Evolutionary conservation across 768 basidiomycete species (phyloP).

Genomic region (Calocybe indica): DNA sequence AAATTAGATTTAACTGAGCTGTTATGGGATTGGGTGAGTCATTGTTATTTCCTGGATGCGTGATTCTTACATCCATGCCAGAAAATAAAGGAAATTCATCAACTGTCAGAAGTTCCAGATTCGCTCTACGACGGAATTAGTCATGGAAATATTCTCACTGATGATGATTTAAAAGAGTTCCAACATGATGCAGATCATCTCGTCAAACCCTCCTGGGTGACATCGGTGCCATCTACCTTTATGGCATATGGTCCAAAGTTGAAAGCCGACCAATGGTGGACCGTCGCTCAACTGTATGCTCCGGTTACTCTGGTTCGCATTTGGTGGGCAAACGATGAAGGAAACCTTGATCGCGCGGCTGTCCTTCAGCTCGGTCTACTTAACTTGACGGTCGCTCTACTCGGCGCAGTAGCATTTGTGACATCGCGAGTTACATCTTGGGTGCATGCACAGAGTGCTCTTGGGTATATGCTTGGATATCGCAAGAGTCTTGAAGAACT

Average conservation of each 20-base stretch:
- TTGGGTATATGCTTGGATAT: slow-evolving; percentile 24
- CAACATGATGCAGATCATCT: slow-evolving; percentile 15
- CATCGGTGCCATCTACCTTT: slow-evolving; percentile 15
- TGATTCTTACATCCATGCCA: no score
- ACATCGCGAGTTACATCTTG: slow-evolving; percentile 15
- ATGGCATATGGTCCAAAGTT: slow-evolving; percentile 19
- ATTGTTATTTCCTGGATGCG: no score
- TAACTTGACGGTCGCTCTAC: slow-evolving; percentile 19
- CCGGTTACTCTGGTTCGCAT: slow-evolving; percentile 28
- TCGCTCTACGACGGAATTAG: no score
- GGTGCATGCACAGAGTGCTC: slow-evolving; percentile 16
- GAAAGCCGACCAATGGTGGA: slow-evolving; percentile 30
- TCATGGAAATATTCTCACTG: slow-evolving; percentile 1
- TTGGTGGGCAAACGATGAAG: slow-evolving; percentile 19
- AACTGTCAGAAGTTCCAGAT: no score
- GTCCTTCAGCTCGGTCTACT: slow-evolving; percentile 22
- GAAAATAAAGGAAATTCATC: no score
- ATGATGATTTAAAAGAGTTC: slow-evolving; percentile 11
- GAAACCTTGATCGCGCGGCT: slow-evolving; percentile 3
- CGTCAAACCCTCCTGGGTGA: slow-evolving; percentile 19
- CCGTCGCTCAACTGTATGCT: slow-evolving; percentile 24
- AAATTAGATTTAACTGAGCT: no score
- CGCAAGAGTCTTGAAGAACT: slow-evolving; percentile 20
- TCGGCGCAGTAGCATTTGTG: slow-evolving; percentile 25
- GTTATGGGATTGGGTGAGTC: no score